A percentile compares a stretch with the other conserved stretches of the same genome.
Conservation (phyloP, 176 grass and related monocot genomes). For the Aegilops speltoides region DNA sequence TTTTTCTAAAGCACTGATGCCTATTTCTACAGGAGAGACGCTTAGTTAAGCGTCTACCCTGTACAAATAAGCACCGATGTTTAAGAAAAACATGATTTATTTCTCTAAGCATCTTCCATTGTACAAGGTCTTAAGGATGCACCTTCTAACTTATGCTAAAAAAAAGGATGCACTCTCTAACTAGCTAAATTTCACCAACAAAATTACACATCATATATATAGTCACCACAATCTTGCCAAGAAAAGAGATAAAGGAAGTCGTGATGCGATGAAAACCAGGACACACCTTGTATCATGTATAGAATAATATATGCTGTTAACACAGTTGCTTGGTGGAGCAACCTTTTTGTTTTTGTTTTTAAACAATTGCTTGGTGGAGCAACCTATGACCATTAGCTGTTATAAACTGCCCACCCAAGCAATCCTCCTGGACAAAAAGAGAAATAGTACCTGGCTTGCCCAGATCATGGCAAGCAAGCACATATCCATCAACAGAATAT, state of each 20-base stretch:
- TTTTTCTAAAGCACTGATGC: no score
- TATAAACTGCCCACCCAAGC: neutral
- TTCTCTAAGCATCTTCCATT: no score
- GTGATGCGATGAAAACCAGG: neutral
- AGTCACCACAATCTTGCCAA: neutral
- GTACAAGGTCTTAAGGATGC: no score
- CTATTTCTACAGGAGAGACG: no score
- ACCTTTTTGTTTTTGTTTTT: neutral
- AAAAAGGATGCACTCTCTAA: neutral
- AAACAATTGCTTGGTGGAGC: neutral
- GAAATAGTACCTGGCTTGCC: neutral
- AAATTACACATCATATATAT: neutral
- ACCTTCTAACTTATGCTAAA: no score
- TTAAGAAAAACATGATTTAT: no score
- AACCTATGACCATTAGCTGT: neutral
- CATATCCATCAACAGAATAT: neutral
- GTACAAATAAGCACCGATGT: no score
- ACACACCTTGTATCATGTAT: neutral
- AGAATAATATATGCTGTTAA: neutral
- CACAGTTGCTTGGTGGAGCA: neutral
- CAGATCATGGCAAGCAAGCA: neutral
- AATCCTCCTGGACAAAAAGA: neutral
- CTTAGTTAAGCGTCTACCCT: no score
- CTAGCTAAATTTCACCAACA: neutral
- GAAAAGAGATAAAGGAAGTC: neutral